A percentile compares a stretch with the other conserved stretches of the same genome.
phyloP scores from a whole-genome alignment of 2,329 filamentous ascomycete species.

The Zarea fungicola region DNA sequence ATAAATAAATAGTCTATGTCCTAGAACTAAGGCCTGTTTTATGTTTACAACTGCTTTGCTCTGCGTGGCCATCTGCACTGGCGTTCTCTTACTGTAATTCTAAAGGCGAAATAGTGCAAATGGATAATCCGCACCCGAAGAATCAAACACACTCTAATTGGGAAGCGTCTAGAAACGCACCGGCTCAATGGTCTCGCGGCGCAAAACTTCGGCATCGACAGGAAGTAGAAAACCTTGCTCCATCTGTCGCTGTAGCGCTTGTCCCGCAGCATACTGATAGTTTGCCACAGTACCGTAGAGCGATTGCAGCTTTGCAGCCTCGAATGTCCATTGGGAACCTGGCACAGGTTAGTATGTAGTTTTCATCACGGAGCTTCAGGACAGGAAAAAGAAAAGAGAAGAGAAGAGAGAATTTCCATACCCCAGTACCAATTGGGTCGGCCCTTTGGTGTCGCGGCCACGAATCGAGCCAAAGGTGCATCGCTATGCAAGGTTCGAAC shows the following conservation, averaged over 20 bases:
- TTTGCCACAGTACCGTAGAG: background rate
- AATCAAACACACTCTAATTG: too few species aligned
- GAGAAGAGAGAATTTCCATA: slow-evolving; percentile 3
- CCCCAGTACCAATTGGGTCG: slow-evolving; percentile 18
- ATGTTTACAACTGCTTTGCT: too few species aligned
- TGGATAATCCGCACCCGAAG: too few species aligned
- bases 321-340: background rate
- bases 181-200: background rate
- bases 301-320: background rate
- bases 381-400: too few species aligned
- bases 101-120: too few species aligned
- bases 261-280: background rate
- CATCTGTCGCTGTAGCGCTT: background rate
- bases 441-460: slow-evolving; percentile 18
- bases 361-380: too few species aligned
- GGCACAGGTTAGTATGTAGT: background rate
- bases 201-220: background rate
- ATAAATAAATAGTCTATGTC: too few species aligned
- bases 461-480: slow-evolving; percentile 14
- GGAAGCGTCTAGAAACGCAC: background rate
- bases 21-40: too few species aligned
- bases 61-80: too few species aligned
- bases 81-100: too few species aligned
- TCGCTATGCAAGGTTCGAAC: slow-evolving; percentile 16
- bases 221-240: background rate